These are phyloP conservation scores for Hypoxylon rickii DNA, from an alignment of 495 filamentous ascomycete genomes.

Conservation along the genomic window DNA sequence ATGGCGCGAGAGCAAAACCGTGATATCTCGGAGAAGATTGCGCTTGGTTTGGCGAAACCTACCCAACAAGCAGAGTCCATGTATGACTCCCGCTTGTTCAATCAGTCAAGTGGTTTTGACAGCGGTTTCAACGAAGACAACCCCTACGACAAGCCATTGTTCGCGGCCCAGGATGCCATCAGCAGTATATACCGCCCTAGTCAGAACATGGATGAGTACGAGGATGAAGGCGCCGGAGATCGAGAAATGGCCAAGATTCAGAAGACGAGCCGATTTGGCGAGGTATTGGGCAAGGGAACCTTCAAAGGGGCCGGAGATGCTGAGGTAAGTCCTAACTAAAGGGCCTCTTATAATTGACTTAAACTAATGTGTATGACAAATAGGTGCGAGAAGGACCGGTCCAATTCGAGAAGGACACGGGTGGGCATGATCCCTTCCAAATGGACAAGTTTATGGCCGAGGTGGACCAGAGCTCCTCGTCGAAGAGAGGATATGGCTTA, in stretches of 20 bases:
- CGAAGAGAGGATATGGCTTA: conserved; percentile 83
- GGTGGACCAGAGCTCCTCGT: conserved; percentile 63
- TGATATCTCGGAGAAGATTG: conserved; percentile 97
- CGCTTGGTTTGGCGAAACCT: conserved; percentile 91
- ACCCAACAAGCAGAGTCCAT: conserved; percentile 87
- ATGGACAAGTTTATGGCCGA: conserved; percentile 91
- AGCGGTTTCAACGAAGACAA: conserved; percentile 97
- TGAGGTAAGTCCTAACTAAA: conserved; percentile 64
- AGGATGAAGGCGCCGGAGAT: conserved; percentile 79
- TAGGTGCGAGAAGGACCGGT: conserved; percentile 86
- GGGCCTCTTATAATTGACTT: conserved; percentile 27
- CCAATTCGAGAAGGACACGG: conserved; percentile 92
- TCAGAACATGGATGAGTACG: conserved; percentile 68
- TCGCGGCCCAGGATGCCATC: conserved; percentile 94
- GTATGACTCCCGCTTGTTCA: conserved; percentile 97
- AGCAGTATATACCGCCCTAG: conserved; percentile 90
- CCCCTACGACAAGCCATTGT: conserved; percentile 94
- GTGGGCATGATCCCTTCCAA: conserved; percentile 77
- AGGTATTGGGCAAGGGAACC: conserved; percentile 84
- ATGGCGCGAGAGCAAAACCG: conserved; percentile 94
- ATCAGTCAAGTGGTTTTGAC: conserved; percentile 87
- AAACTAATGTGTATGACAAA: conserved; percentile 29
- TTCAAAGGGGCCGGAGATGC: conserved; percentile 87
- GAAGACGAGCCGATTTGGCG: conserved; percentile 77
- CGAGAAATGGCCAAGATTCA: conserved; percentile 85